A percentile compares a stretch with the other conserved stretches of the same genome.
phyloP scores from a whole-genome alignment of 2,329 filamentous ascomycete genomes.

The Colletotrichum graminicola region DNA sequence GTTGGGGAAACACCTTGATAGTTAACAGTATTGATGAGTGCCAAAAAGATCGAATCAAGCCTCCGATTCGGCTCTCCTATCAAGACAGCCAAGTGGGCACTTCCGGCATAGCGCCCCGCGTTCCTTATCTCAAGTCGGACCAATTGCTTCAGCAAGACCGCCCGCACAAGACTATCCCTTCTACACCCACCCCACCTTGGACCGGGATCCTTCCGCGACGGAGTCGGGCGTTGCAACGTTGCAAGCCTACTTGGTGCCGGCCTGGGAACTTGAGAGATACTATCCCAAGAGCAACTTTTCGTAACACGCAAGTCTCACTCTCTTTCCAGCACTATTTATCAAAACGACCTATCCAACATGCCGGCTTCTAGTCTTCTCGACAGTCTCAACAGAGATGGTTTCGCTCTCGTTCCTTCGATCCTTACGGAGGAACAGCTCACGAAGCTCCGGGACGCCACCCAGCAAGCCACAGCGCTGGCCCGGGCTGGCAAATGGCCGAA shows the following conservation, averaged over 20 bases:
- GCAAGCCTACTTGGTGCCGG: slow-evolving; percentile 9
- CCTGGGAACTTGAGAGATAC: background rate
- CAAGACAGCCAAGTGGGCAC: background rate
- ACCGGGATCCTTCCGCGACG: slow-evolving; percentile 19
- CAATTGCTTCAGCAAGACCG: background rate
- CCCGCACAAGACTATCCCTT: background rate
- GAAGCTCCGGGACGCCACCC: slow-evolving; percentile 70
- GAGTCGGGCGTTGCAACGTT: slow-evolving; percentile 30
- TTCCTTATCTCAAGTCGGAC: slow-evolving; percentile 18
- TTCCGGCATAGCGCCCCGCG: background rate
- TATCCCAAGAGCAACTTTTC: background rate
- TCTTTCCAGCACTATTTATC: background rate
- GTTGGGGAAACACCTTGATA: background rate
- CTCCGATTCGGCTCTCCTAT: background rate
- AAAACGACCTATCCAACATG: slow-evolving; percentile 17
- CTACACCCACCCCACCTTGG: slow-evolving; percentile 18
- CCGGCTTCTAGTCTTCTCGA: slow-evolving; percentile 53
- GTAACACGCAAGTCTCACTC: too few relatives aligned
- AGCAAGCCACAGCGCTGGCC: slow-evolving; percentile 69
- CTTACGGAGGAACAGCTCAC: slow-evolving; percentile 68
- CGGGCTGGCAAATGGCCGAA: slow-evolving; percentile 82
- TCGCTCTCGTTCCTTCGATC: slow-evolving; percentile 77
- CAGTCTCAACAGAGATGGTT: slow-evolving; percentile 78
- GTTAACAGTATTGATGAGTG: background rate
- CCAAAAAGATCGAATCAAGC: too few relatives aligned